These are phyloP conservation scores for Fusarium scirpi DNA, from an alignment of 2,329 filamentous ascomycete species.

Conservation along the genomic window DNA sequence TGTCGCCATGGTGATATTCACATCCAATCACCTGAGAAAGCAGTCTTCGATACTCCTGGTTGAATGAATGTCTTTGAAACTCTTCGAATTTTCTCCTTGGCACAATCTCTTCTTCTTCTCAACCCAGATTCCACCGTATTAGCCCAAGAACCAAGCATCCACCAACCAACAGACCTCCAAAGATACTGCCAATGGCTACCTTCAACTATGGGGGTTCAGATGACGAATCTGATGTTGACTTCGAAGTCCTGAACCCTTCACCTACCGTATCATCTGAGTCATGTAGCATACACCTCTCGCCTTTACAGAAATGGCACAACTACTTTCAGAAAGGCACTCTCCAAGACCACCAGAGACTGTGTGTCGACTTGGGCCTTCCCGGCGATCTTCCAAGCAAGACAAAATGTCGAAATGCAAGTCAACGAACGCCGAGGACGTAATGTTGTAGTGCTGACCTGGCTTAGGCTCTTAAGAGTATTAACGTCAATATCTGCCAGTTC, in stretches of 20 bases:
- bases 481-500: conserved; percentile 65
- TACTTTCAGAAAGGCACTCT: conserved; percentile 52
- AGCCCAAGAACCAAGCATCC: background rate
- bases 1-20: background rate
- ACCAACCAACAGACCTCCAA: background rate
- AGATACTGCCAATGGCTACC: background rate
- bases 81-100: background rate
- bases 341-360: conserved; percentile 59
- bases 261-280: background rate
- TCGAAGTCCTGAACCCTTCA: background rate
- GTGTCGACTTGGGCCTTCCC: conserved; percentile 57
- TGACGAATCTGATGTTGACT: background rate
- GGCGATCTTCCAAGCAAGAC: conserved; percentile 56
- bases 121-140: background rate
- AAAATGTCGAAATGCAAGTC: conserved; percentile 59
- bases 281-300: background rate
- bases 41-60: background rate
- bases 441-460: background rate
- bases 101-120: background rate
- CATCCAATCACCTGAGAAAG: background rate
- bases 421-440: background rate
- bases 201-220: background rate
- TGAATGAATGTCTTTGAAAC: background rate
- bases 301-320: conserved; percentile 42
- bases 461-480: conserved; percentile 57